Base-by-base conservation (phyloP, 129 eudicot species). In the Logfia minima region DNA sequence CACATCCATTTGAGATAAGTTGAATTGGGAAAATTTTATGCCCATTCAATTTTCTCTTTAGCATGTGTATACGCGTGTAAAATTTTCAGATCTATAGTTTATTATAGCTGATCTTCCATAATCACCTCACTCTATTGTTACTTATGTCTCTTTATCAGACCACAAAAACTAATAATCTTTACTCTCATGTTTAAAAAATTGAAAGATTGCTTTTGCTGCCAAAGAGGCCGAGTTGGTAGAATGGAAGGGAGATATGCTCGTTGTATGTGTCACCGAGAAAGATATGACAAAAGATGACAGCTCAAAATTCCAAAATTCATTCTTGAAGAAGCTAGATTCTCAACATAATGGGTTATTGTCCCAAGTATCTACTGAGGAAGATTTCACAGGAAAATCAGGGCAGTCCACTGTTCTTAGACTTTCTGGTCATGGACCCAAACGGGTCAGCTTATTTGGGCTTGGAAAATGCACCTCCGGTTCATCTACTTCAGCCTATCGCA, bases 221-320 rank as follows among this genome's bases (percentile, higher is more conserved):
- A 94, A 94, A 91, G 99, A 91, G 60, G 71, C 78, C 39, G 87
- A 94, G 83, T 83, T 85, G 81, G 79, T 84, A 19, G 97, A 89
- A 86, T 94, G 99, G 99, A 94, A 94, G 75, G 99, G 97, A 34
- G 99, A 91, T 74, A 78, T 94, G 66, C 97, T 94, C 65, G 99
- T 96, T 8, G 90, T 94, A 3, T 97, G 96, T 67, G 94, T 87
- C 69, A 71, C 90, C n/a, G 99, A 94, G 87, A 89, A 87, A 79
- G 97, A 94, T 80, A 77, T 82, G 92, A 80, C 79, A 23, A 87
- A 86, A 80, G 96, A 87, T 55, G 84, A 62, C n/a, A 82, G 82
- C 80, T 83, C 87, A 48, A 94, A 94, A 63, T 94, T 89, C 82
- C 86, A 87, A 76, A 94, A 94, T 70, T 60, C 92, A 45, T 71